Evolutionary conservation across 768 basidiomycete genomes (phyloP), one percentile per base, ranked within the genome.

Genomic region (Pleurotus cornucopiae): DNA sequence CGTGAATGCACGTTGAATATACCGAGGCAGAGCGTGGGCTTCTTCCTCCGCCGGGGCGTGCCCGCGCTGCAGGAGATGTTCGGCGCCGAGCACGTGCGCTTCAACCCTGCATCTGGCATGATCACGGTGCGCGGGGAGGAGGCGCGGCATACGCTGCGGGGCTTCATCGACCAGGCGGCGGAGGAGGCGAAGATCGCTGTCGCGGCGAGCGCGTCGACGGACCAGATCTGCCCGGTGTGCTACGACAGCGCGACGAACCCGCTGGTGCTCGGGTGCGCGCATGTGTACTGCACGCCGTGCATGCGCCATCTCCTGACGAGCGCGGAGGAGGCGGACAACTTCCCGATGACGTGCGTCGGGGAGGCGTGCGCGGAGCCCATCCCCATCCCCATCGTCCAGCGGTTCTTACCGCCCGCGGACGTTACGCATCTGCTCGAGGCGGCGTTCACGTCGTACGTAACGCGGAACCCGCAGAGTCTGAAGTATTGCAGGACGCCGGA

Each of bases 401-500:
- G 72, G 23, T 72, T 88, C 37, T 70, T 89, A 11, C 64, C 77
- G 0, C 69, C 75, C 0, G 66, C 70, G 0, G 76, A 82, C 5
- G 86, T 86, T 61, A 70, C 76, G 21, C 68, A 71, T 0, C 70
- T 91, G 47, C 64, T 81, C 16, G 75, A 82, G 23, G 75, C 79
- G 0, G 79, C 82, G 0, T 87, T 86, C 61, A 68, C 70, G 46
- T 65, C 72, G 0, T 76, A 89, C 63, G 69, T 88, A 40, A 79
- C 83, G 43, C 65, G 76, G 37, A 79, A 81, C 49, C 75, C 83
- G 0, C 70, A 75, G 34, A 80, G 83, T 44, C 83, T 83, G 63
- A 77, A 78, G 53, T 83, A 83, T 57, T 91, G 89, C 68, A 83
- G 82, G 1, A 89, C 86, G 0, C 83, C 89, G 0, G 86, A 88